phyloP scores from a whole-genome alignment of 2,329 filamentous ascomycete genomes.

The Trichoderma aggressivum region DNA sequence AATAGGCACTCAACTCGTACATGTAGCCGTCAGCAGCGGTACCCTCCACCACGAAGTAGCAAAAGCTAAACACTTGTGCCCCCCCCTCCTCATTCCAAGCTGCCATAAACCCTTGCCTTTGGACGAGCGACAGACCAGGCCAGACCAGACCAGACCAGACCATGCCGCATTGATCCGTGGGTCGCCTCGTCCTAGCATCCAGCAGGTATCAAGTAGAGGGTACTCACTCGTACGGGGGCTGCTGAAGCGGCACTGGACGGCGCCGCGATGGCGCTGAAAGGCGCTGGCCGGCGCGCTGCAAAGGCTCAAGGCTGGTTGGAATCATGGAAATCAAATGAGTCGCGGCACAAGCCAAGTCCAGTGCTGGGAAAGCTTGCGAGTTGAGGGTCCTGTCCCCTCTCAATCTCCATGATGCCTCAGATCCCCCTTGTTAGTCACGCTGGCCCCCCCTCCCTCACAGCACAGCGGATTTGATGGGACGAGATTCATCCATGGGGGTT shows the following conservation, averaged over 20 bases:
- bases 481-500: neutral
- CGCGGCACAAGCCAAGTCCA: neutral
- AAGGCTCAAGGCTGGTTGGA: neutral
- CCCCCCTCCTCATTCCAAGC: neutral
- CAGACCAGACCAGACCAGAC: neutral
- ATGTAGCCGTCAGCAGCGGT: neutral
- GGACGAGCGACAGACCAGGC: neutral
- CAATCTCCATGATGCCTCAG: neutral
- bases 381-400: neutral
- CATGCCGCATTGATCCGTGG: neutral
- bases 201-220: neutral
- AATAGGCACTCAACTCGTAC: too few relatives aligned
- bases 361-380: slow-evolving; percentile 2
- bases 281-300: neutral
- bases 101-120: neutral
- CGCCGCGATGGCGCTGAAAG: slow-evolving; percentile 6
- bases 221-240: neutral
- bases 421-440: neutral
- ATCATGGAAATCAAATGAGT: neutral
- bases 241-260: neutral
- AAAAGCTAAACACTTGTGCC: slow-evolving; percentile 1
- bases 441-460: neutral
- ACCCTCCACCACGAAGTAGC: slow-evolving; percentile 7
- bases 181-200: neutral
- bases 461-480: neutral